Evolutionary conservation across 345 rosid genomes (phyloP).

Genomic region (Eucalyptus pumila): DNA sequence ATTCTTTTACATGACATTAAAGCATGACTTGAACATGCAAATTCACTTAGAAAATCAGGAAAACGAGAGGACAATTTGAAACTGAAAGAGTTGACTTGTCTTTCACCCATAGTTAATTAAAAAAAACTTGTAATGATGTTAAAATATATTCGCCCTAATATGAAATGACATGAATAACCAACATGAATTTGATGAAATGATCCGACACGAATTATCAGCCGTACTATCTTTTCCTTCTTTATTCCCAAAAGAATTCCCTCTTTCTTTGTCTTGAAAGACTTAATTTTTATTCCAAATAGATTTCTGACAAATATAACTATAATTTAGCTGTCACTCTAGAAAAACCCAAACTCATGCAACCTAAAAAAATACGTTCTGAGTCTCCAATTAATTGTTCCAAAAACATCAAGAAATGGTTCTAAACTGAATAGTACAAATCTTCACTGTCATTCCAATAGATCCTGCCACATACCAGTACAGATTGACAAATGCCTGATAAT

Average conservation of each 20-base stretch:
- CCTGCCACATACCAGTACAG: not conserved
- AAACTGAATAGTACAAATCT: not conserved
- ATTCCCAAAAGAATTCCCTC: not conserved
- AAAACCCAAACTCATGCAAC: not conserved
- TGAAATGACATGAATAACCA: not conserved
- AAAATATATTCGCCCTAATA: not conserved
- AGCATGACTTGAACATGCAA: not conserved
- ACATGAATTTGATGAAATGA: not conserved
- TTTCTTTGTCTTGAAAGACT: not conserved
- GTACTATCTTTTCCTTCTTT: not conserved
- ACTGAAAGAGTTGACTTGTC: not conserved
- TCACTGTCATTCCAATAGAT: not conserved
- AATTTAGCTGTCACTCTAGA: not conserved
- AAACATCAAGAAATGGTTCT: not conserved
- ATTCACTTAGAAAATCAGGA: not conserved
- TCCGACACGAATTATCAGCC: not conserved
- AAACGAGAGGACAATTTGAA: not conserved
- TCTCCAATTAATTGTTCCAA: not conserved
- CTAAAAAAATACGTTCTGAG: not conserved
- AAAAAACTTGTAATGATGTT: not conserved
- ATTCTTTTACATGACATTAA: not conserved
- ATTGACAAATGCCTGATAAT: not conserved
- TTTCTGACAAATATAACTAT: not conserved
- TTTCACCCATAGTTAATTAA: not conserved
- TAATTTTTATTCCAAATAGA: not conserved